Conservation (phyloP, 2,329 filamentous ascomycete genomes). For the Thelonectria olida region DNA sequence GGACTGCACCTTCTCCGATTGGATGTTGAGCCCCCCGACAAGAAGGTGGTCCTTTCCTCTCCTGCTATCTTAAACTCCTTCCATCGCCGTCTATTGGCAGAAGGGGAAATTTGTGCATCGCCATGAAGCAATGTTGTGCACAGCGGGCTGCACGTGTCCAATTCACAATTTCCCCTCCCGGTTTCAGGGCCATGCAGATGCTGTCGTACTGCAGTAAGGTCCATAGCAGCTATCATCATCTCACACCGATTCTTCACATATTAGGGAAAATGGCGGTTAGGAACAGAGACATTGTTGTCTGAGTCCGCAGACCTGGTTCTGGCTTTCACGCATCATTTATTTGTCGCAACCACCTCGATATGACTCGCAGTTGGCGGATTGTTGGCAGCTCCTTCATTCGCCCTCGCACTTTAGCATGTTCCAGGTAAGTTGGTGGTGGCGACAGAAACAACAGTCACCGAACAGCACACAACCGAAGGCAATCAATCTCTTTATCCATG, state of each 20-base stretch:
- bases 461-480: conserved; percentile 4
- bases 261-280: neutral
- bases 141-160: neutral
- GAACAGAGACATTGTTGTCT: conserved; percentile 2
- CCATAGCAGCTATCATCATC: neutral
- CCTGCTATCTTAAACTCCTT: neutral
- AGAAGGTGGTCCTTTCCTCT: neutral
- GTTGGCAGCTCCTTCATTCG: conserved; percentile 7
- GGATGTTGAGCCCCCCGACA: neutral
- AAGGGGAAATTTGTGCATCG: neutral
- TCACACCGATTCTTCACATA: neutral
- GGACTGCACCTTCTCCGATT: conserved; percentile 7
- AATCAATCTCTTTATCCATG: conserved; percentile 3
- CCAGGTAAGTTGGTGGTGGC: conserved; percentile 14
- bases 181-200: neutral
- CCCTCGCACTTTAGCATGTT: conserved; percentile 15
- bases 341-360: neutral
- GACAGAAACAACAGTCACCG: conserved; percentile 2
- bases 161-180: conserved; percentile 10
- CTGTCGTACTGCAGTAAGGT: neutral
- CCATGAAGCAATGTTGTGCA: conserved; percentile 12
- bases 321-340: neutral
- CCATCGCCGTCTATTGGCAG: neutral
- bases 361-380: conserved; percentile 6
- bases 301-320: neutral